Evolutionary conservation across 768 basidiomycete species (phyloP), one percentile per base, ranked within the genome.

Genomic region (Phaeotremella skinneri): DNA sequence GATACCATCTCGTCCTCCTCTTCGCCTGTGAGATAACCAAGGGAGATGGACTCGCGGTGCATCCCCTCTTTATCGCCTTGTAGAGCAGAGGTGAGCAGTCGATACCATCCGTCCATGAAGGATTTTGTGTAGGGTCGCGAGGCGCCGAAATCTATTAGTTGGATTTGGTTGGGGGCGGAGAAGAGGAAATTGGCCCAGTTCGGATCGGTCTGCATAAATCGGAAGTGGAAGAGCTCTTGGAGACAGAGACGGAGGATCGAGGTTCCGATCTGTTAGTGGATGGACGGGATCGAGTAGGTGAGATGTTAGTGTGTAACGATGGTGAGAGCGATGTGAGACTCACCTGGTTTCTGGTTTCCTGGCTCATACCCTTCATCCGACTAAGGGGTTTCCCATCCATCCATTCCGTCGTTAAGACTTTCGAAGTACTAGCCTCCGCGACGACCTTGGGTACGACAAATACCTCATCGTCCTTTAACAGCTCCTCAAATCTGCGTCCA

Each of bases 121-220:
- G 83, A 82, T 59, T 85, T 84, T 0, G 84, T 81, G 77, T 97
- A 99, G 66, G 85, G 85, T 25, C 92, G 83, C 0, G 91, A 91
- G 9, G 96, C 96, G 30, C 96, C 96, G 69, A 98, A 98, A 77
- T 99, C 96, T 52, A 99, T 88, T 25, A 99, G 79, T 64, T 89
- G 89, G 37, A 62, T 62, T 32, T 51, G 43, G 34, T 39, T 25
- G 4, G 49, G 21, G 2, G 55, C 20, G 75, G 92, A 88, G 86
- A 89, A 97, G 23, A 99, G 80, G 79, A 99, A 98, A 76, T 98
- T 98, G 7, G 90, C 89, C 89, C 90, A 98, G 69, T 99, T 98
- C 2, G 96, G 96, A 73, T 99, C 94, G 0, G 94, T 99, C 76
- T 98, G 96, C 96, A 99, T 98, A 42, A 87, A 77, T 29, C 89